Percentiles rank a stretch among this genome's conserved stretches.
These are phyloP conservation scores for Akanthomyces lecanii DNA, from an alignment of 2,329 filamentous ascomycete genomes.

Conservation along the genomic window DNA sequence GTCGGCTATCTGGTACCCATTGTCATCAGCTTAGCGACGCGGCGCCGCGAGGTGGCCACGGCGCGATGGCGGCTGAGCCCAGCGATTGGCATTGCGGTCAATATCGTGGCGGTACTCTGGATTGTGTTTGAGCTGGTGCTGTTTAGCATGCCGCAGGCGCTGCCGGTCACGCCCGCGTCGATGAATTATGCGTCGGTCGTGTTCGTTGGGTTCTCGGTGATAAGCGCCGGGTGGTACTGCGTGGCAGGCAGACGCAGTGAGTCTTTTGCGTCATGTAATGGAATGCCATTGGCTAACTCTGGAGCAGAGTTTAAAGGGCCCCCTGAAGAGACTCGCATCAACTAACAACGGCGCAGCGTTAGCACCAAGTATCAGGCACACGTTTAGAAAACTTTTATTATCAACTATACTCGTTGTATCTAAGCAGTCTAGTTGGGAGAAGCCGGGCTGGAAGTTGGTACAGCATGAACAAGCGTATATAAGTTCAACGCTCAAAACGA, in stretches of 20 bases:
- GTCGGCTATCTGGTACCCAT: slow-evolving; percentile 55
- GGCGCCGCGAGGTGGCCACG: slow-evolving; percentile 42
- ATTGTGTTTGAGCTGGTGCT: slow-evolving; percentile 49
- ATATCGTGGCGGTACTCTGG: slow-evolving; percentile 45
- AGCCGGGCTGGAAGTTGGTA: background rate
- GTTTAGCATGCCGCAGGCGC: slow-evolving; percentile 49
- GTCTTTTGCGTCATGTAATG: slow-evolving; percentile 19
- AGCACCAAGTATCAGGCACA: background rate
- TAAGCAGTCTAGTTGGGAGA: background rate
- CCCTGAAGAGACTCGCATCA: slow-evolving; percentile 16
- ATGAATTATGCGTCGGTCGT: slow-evolving; percentile 59
- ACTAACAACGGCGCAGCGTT: background rate
- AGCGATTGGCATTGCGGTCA: slow-evolving; percentile 40
- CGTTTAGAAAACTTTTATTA: background rate
- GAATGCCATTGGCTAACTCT: slow-evolving; percentile 4
- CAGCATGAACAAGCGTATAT: background rate
- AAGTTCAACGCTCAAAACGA: background rate
- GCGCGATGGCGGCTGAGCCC: slow-evolving; percentile 45
- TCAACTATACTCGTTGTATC: background rate
- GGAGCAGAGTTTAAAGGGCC: slow-evolving; percentile 25
- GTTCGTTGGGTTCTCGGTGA: slow-evolving; percentile 46
- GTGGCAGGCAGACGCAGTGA: slow-evolving; percentile 48
- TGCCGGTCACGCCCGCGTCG: slow-evolving; percentile 41
- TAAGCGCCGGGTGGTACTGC: slow-evolving; percentile 46
- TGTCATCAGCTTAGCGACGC: slow-evolving; percentile 42